phyloP scores from a whole-genome alignment of 345 rosid genomes.

The Hirschfeldia incana region DNA sequence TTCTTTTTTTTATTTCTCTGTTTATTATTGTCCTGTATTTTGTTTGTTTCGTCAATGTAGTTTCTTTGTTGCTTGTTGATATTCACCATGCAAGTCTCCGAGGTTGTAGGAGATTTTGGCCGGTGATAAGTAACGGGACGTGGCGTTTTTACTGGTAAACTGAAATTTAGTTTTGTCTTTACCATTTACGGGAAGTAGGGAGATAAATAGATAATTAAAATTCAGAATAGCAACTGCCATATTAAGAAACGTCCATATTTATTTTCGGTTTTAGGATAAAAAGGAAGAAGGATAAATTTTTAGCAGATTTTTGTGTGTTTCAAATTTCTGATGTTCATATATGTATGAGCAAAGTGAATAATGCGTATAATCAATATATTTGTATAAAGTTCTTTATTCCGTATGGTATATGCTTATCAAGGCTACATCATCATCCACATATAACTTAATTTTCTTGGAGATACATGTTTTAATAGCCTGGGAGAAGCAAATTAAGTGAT shows the following conservation, averaged over 20 bases:
- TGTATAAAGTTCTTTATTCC: background rate
- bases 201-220: background rate
- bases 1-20: background rate
- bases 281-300: background rate
- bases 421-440: background rate
- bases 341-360: background rate
- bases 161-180: slow-evolving; percentile 30
- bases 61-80: slow-evolving; percentile 31
- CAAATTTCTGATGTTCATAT: background rate
- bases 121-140: slow-evolving; percentile 8
- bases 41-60: slow-evolving; percentile 20
- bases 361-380: background rate
- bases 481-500: background rate
- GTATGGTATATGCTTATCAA: background rate
- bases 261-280: background rate
- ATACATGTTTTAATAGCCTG: background rate
- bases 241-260: background rate
- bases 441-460: background rate
- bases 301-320: background rate
- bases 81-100: slow-evolving; percentile 30
- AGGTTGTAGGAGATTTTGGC: slow-evolving; percentile 20
- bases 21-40: slow-evolving; percentile 7
- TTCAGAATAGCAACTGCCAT: background rate
- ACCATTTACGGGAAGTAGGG: slow-evolving; percentile 12
- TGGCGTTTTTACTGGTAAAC: slow-evolving; percentile 5